A percentile compares a stretch with the other conserved stretches of the same genome.
These are phyloP conservation scores for Chytriomyces confervae DNA, from an alignment of 192 early-diverging fungal genomes.

Conservation along the genomic window DNA sequence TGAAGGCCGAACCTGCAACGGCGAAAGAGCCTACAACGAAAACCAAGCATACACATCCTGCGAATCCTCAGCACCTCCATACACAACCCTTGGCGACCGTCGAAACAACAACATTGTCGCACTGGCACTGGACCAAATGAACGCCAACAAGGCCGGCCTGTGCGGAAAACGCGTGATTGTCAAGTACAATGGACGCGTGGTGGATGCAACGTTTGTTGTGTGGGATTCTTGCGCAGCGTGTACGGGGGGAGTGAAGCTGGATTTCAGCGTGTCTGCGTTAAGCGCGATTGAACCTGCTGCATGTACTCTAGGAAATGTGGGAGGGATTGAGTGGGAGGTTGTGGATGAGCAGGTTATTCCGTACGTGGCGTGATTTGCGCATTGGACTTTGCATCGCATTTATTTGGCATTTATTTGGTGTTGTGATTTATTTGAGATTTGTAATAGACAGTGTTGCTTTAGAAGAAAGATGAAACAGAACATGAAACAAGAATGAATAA, in stretches of 20 bases:
- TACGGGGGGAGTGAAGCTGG: background rate
- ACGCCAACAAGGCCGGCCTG: slow-evolving; percentile 7
- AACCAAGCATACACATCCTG: background rate
- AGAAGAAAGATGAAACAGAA: no score
- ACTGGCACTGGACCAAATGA: slow-evolving; percentile 2
- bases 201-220: background rate
- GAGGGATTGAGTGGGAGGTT: background rate
- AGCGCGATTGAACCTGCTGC: background rate
- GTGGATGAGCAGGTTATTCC: slow-evolving; percentile 11
- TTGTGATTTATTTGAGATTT: background rate
- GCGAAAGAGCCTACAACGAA: background rate
- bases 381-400: background rate
- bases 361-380: background rate
- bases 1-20: background rate
- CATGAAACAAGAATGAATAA: no score
- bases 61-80: background rate
- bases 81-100: background rate
- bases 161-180: slow-evolving; percentile 11
- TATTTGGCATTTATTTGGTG: background rate
- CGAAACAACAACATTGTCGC: slow-evolving; percentile 4
- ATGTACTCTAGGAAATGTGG: background rate
- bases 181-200: background rate
- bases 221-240: slow-evolving; percentile 8
- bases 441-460: no score
- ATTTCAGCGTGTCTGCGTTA: background rate